Conservation (phyloP, 2,329 filamentous ascomycete species). For the Ceratocystis albifundus region DNA sequence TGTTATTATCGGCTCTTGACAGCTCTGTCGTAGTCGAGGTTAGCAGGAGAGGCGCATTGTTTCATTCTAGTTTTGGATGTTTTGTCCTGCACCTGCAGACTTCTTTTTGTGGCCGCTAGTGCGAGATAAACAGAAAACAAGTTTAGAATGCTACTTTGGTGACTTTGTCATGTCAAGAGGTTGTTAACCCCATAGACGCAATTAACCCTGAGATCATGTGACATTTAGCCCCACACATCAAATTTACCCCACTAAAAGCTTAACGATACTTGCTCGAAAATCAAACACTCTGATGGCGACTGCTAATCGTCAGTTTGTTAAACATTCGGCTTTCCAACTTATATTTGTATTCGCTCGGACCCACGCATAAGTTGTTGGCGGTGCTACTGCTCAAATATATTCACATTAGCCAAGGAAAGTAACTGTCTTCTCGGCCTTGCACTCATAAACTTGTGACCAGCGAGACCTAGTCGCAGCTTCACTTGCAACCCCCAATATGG, state of each 20-base stretch:
- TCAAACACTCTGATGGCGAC: not conserved
- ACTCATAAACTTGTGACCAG: not conserved
- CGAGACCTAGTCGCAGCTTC: not conserved
- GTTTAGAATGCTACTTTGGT: too few species aligned
- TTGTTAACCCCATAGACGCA: not conserved
- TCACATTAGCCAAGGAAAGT: too few species aligned
- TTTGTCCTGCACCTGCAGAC: too few species aligned
- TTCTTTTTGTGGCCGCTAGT: too few species aligned
- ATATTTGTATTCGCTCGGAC: too few species aligned
- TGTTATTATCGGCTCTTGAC: not conserved
- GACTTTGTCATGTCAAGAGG: not conserved
- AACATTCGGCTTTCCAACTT: not conserved
- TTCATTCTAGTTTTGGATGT: too few species aligned
- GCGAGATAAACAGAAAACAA: too few species aligned
- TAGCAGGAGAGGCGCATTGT: too few species aligned
- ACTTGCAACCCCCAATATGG: constrained; percentile 7
- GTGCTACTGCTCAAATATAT: too few species aligned
- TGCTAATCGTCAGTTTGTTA: constrained; percentile 6
- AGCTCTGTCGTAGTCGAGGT: too few species aligned
- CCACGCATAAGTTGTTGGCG: too few species aligned
- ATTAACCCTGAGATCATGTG: not conserved
- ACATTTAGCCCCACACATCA: not conserved
- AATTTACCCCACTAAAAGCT: constrained; percentile 5
- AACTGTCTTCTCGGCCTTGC: too few species aligned
- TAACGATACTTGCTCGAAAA: not conserved